Percentiles rank a stretch among this genome's conserved stretches.
phyloP scores from a whole-genome alignment of 306 rosid species.

The Ziziphus jujuba region DNA sequence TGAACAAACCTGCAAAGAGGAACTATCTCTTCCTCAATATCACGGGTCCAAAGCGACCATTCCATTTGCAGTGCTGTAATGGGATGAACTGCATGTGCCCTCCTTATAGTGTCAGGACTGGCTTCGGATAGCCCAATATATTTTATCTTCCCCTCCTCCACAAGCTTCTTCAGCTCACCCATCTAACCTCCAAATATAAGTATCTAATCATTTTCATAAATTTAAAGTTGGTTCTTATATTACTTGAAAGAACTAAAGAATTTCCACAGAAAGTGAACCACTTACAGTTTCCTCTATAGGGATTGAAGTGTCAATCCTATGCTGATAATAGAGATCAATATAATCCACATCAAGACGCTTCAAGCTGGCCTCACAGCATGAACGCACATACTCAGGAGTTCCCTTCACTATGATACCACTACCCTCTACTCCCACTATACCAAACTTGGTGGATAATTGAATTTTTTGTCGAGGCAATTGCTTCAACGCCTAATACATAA shows the following conservation, averaged over 20 bases:
- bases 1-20: conserved; percentile 57
- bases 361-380: conserved; percentile 65
- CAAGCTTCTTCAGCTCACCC: conserved; percentile 62
- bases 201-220: background rate
- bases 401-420: conserved; percentile 43
- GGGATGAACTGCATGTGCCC: conserved; percentile 81
- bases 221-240: too few species aligned
- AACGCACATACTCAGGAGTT: conserved; percentile 74
- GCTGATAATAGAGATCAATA: conserved; percentile 77
- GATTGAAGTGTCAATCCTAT: conserved; percentile 56
- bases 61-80: conserved; percentile 38
- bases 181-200: conserved; percentile 27
- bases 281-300: conserved; percentile 75
- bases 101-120: conserved; percentile 50
- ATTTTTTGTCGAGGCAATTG: conserved; percentile 39
- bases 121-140: conserved; percentile 69
- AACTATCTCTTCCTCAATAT: conserved; percentile 56
- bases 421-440: conserved; percentile 29
- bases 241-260: too few species aligned
- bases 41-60: conserved; percentile 61
- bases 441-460: conserved; percentile 69
- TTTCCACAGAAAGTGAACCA: too few species aligned
- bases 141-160: conserved; percentile 61
- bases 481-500: conserved; percentile 55
- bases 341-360: conserved; percentile 63